Evolutionary conservation across 345 rosid species (phyloP), one percentile per base, ranked within the genome.

Genomic region (Lagerstroemia speciosa): DNA sequence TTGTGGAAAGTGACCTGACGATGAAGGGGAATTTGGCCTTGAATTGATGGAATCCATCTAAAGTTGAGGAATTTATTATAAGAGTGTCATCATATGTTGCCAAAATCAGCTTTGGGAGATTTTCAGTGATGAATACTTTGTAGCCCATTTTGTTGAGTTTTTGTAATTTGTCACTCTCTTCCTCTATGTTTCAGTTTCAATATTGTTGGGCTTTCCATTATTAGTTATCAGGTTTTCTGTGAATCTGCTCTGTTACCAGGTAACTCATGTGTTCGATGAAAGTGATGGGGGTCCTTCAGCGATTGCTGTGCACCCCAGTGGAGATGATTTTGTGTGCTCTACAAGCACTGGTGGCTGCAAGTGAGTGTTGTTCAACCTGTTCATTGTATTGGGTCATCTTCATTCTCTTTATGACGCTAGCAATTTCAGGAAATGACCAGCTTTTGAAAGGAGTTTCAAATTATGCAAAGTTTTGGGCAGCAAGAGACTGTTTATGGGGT

Each of bases 271-370:
- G 73, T 73, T 94, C 29, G 82, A 94, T 58, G 93, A 86, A 71
- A 77, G 69, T 66, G 96, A 91, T 34, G 98, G 97, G 37, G 87
- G 86, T 57, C 92, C 86, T 6, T 69, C 86, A 66, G 50, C 87
- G 22, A 79, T 91, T 63, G 79, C 86, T 19, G 97, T 89, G 69
- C 93, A 93, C 74, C 96, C 96, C 11, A 88, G 81, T 71, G 97
- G 97, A 15, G 98, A 91, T 65, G 83, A 81, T 61, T 80, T 94
- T 69, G 88, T 89, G 53, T 91, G 93, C 77, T 93, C 89, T 32
- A 84, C 93, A 55, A 85, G 91, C 70, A 84, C 76, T 66, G 96
- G 93, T 58, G 91, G 93, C 64, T 89, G 91, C 96, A 86, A 80
- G 97, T 94, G 76, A 73, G 92, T 82, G 73, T 68, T 27, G 43